Evolutionary conservation across 2,329 filamentous ascomycete species (phyloP).

Genomic region (Chaetomium strumarium): DNA sequence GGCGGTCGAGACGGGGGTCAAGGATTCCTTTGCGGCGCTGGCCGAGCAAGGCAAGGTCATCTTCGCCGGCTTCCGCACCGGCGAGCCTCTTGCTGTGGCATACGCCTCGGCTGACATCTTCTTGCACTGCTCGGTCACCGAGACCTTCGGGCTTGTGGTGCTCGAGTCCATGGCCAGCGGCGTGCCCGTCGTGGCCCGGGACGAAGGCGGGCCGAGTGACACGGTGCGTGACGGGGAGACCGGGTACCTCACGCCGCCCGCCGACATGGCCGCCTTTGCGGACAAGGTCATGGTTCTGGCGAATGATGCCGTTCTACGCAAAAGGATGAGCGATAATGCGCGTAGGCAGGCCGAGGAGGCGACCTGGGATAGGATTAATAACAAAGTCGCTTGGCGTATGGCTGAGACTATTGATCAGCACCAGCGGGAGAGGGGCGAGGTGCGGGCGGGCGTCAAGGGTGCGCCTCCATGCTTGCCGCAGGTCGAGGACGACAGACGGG

Average conservation of each 20-base stretch:
- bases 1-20: slow-evolving; percentile 2
- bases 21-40: background rate
- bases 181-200: slow-evolving; percentile 4
- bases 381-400: slow-evolving; percentile 6
- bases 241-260: slow-evolving; percentile 1
- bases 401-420: background rate
- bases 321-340: background rate
- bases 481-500: background rate
- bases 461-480: background rate
- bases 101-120: slow-evolving; percentile 6
- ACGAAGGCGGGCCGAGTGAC: slow-evolving; percentile 6
- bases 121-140: slow-evolving; percentile 4
- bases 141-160: slow-evolving; percentile 7
- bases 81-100: background rate
- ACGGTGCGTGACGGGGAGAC: slow-evolving; percentile 5
- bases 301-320: background rate
- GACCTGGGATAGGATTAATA: slow-evolving; percentile 6
- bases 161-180: slow-evolving; percentile 6
- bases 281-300: background rate
- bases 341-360: slow-evolving; percentile 2
- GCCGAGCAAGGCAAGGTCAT: background rate
- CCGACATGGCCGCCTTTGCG: slow-evolving; percentile 1
- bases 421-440: background rate
- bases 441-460: background rate
- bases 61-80: background rate